Evolutionary conservation across 169 alveolate species (phyloP).

Genomic region (Theileria orientalis): DNA sequence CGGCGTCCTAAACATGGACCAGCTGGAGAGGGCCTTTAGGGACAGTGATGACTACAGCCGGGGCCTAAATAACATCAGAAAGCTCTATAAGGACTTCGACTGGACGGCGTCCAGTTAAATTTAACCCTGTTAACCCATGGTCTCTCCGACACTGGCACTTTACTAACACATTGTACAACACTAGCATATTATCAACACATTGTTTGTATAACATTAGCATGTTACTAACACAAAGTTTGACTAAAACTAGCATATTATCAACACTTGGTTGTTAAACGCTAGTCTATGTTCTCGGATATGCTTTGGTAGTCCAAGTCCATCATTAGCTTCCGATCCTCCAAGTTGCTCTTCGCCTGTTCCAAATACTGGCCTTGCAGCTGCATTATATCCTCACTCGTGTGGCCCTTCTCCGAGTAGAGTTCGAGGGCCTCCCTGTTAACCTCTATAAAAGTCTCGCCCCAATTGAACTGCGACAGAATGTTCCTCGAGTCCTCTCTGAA

Average conservation of each 20-base stretch:
- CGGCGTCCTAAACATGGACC: conserved; percentile 44
- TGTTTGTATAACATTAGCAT: neutral
- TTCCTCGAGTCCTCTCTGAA: conserved; percentile 74
- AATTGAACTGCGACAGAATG: conserved; percentile 81
- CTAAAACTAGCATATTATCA: neutral
- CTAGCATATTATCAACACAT: neutral
- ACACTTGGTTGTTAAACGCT: neutral
- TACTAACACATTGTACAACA: neutral
- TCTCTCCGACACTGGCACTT: neutral
- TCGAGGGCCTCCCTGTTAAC: conserved; percentile 79
- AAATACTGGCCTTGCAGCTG: conserved; percentile 50
- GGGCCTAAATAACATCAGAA: conserved; percentile 37
- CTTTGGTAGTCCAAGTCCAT: conserved; percentile 45
- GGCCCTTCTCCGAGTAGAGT: conserved; percentile 67
- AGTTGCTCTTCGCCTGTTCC: conserved; percentile 2
- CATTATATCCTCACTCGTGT: conserved; percentile 44
- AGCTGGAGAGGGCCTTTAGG: conserved; percentile 47
- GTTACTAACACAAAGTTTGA: too few relatives aligned
- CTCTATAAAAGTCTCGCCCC: conserved; percentile 86
- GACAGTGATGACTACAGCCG: conserved; percentile 15
- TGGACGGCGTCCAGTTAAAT: conserved; percentile 41
- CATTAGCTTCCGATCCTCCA: conserved; percentile 23
- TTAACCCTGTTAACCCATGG: neutral
- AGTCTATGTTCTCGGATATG: conserved; percentile 28
- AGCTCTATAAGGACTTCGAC: conserved; percentile 28